Evolutionary conservation across 345 rosid species (phyloP).

Genomic region (Xanthoceras sorbifolium): DNA sequence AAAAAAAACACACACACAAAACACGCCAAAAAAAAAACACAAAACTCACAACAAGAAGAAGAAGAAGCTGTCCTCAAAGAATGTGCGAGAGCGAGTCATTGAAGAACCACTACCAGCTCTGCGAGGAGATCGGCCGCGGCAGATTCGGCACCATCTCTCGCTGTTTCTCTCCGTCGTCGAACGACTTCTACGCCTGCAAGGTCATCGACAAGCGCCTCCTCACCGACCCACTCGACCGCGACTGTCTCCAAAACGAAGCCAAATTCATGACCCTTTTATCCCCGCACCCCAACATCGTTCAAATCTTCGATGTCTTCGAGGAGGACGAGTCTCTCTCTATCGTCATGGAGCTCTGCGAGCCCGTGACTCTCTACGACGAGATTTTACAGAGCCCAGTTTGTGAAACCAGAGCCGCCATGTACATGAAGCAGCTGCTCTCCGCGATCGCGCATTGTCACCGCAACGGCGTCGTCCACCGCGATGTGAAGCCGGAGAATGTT

Average conservation of each 20-base stretch:
- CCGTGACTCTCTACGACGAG: conserved; percentile 52
- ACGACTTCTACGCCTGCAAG: conserved; percentile 67
- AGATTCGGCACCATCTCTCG: conserved; percentile 67
- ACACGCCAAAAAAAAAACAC: too few species aligned
- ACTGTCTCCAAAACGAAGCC: conserved; percentile 71
- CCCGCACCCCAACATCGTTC: conserved; percentile 62
- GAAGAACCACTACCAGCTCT: conserved; percentile 48
- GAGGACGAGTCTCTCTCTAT: conserved; percentile 54
- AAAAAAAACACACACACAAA: too few species aligned
- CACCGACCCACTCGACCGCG: conserved; percentile 60
- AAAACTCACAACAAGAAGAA: too few species aligned
- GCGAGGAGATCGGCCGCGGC: conserved; percentile 81
- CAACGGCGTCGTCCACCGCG: conserved; percentile 66
- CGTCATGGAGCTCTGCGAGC: conserved; percentile 63
- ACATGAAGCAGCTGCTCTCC: conserved; percentile 47
- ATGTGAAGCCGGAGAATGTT: conserved; percentile 77
- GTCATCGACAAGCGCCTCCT: conserved; percentile 58
- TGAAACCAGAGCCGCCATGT: conserved; percentile 45
- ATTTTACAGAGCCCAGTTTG: conserved; percentile 36
- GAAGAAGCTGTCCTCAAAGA: not conserved
- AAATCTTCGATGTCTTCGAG: conserved; percentile 55
- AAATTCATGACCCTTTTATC: conserved; percentile 66
- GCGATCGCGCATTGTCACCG: conserved; percentile 78
- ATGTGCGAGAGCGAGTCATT: conserved; percentile 35
- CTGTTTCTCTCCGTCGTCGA: conserved; percentile 48